Evolutionary conservation across 768 basidiomycete genomes (phyloP).

Genomic region (Naematelia aurantialba): DNA sequence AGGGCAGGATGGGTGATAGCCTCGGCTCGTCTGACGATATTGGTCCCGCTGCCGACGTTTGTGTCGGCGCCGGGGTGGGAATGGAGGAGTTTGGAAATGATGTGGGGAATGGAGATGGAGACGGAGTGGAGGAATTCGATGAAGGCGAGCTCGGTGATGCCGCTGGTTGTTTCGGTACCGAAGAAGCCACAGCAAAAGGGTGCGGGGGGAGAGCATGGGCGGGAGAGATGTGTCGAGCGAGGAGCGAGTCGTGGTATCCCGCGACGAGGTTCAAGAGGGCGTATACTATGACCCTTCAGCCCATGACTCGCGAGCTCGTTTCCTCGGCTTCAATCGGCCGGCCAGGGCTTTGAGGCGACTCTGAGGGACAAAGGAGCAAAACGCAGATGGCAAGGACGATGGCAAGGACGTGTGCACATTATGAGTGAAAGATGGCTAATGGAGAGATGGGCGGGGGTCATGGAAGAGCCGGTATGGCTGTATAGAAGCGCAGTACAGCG

Average conservation of each 20-base stretch:
- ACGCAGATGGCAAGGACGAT: too few relatives aligned
- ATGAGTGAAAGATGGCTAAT: not conserved
- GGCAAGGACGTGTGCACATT: too few relatives aligned
- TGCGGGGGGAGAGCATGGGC: constrained; percentile 51
- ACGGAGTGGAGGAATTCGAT: too few relatives aligned
- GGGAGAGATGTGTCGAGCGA: constrained; percentile 69
- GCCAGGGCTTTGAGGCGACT: too few relatives aligned
- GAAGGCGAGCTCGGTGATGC: too few relatives aligned
- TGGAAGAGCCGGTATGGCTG: not conserved
- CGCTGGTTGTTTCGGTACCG: too few relatives aligned
- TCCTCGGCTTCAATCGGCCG: too few relatives aligned
- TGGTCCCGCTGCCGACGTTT: not conserved
- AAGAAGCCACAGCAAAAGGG: constrained; percentile 53
- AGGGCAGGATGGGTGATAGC: constrained; percentile 25
- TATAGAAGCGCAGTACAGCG: not conserved
- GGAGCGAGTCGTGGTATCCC: constrained; percentile 92
- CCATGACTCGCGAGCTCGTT: too few relatives aligned
- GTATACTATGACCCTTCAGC: constrained; percentile 68
- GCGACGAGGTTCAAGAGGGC: constrained; percentile 80
- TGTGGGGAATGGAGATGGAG: constrained; percentile 67
- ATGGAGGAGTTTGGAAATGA: constrained; percentile 55
- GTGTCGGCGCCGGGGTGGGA: constrained; percentile 44
- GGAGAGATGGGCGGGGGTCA: not conserved
- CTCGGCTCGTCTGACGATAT: not conserved
- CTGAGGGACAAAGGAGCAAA: too few relatives aligned